phyloP scores from a whole-genome alignment of 768 basidiomycete species.

The Coprinellus micaceus region DNA sequence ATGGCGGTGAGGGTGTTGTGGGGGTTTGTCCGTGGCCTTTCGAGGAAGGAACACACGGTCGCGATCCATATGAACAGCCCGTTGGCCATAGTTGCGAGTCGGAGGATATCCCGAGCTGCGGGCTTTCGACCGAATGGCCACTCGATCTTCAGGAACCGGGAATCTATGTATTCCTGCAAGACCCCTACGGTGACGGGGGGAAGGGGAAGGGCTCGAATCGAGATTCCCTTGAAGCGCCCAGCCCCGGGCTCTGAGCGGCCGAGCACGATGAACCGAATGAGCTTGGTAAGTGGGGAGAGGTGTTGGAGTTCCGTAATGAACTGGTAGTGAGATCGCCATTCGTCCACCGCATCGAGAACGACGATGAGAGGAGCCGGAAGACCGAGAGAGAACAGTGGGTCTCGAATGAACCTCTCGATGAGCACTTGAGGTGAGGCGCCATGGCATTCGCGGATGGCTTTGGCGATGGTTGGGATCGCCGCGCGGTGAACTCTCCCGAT shows the following conservation, averaged over 20 bases:
- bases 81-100: neutral
- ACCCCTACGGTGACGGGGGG: neutral
- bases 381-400: neutral
- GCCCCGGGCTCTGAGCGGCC: neutral
- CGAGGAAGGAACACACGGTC: too few relatives aligned
- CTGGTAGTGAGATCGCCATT: conserved; percentile 1
- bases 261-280: conserved; percentile 8
- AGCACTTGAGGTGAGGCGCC: neutral
- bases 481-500: neutral
- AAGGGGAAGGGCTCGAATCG: neutral
- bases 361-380: conserved; percentile 1
- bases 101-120: neutral
- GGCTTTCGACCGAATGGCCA: neutral
- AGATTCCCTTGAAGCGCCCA: neutral
- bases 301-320: conserved; percentile 3
- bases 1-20: neutral
- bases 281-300: neutral
- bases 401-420: neutral
- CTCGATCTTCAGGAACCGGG: neutral
- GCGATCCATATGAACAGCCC: neutral
- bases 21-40: neutral
- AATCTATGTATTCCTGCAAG: neutral
- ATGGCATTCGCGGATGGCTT: neutral
- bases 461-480: neutral
- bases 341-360: conserved; percentile 11